Evolutionary conservation across 2,329 filamentous ascomycete genomes (phyloP), one percentile per base, ranked within the genome.

Genomic region (Mycosphaerella sp.): DNA sequence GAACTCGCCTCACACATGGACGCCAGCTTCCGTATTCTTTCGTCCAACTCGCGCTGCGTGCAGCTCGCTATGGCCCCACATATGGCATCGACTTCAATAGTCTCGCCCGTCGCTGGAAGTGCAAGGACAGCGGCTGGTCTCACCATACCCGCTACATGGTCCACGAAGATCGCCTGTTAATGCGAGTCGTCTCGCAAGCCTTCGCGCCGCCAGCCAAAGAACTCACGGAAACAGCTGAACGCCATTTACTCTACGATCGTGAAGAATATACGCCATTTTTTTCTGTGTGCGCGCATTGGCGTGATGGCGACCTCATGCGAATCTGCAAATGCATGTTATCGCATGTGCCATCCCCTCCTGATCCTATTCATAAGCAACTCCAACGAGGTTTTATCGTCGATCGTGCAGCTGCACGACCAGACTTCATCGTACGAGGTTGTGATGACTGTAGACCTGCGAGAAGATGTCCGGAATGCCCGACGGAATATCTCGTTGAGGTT

Each of bases 191-290:
- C 30, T 80, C 76, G 46, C 73, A 75, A 51, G 67, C 68, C 16
- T 81, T 79, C 54, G 79, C 79, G 1, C 66, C 71, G 0, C 70
- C 75, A 0, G 75, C 70, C 2, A 50, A 52, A 14, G 53, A 53
- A n/a, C 70, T 82, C 21, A 76, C 79, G 0, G 69, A 73, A 5
- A 75, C 75, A 3, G 73, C 71, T 3, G 71, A 77, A 57, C 75
- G 80, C 1, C 69, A 80, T 49, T 70, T 84, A 2, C 71, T 84
- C 1, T 83, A 79, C 66, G 79, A 74, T 27, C 73, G 77, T 51
- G 76, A 79, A 45, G 79, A 83, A 59, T 83, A 81, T 65, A 75
- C 71, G 47, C 80, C 80, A 0, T 84, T 78, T 62, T 84, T 84
- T 66, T 80, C 77, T 9, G 77, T 75, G 1, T 84, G 80, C 58